phyloP scores from a whole-genome alignment of 345 rosid genomes.

The Eucalyptus cloeziana region DNA sequence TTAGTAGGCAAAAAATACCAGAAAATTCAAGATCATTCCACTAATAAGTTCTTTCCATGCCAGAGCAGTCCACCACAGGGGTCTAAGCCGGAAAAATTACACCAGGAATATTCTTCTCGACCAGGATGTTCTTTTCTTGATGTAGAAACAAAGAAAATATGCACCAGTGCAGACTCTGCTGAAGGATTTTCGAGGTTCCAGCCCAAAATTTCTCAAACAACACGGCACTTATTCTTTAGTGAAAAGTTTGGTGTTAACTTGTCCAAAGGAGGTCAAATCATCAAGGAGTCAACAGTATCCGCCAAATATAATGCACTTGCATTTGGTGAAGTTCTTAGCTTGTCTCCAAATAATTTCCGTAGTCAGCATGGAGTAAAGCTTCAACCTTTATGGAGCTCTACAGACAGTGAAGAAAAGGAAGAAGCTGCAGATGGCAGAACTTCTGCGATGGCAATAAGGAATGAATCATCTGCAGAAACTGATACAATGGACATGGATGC shows the following conservation, averaged over 20 bases:
- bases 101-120: constrained; percentile 5
- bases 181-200: constrained; percentile 11
- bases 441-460: constrained; percentile 11
- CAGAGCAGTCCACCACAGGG: background rate
- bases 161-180: constrained; percentile 29
- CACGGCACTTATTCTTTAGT: constrained; percentile 20
- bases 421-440: constrained; percentile 5
- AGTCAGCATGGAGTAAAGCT: constrained; percentile 38
- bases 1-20: constrained; percentile 1
- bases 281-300: constrained; percentile 20
- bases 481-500: constrained; percentile 61
- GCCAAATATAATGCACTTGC: constrained; percentile 29
- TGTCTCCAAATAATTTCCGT: constrained; percentile 27
- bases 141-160: constrained; percentile 33
- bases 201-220: constrained; percentile 15
- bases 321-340: constrained; percentile 25
- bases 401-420: constrained; percentile 26
- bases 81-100: background rate
- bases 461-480: constrained; percentile 67
- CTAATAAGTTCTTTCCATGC: background rate
- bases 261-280: constrained; percentile 20
- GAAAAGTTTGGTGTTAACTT: constrained; percentile 20
- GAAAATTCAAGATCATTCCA: background rate
- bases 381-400: constrained; percentile 45
- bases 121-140: constrained; percentile 13